Percentiles rank a stretch among this genome's conserved stretches.
Evolutionary conservation across 805 yeast genomes (phyloP).

Genomic region (Limtongia smithiae): DNA sequence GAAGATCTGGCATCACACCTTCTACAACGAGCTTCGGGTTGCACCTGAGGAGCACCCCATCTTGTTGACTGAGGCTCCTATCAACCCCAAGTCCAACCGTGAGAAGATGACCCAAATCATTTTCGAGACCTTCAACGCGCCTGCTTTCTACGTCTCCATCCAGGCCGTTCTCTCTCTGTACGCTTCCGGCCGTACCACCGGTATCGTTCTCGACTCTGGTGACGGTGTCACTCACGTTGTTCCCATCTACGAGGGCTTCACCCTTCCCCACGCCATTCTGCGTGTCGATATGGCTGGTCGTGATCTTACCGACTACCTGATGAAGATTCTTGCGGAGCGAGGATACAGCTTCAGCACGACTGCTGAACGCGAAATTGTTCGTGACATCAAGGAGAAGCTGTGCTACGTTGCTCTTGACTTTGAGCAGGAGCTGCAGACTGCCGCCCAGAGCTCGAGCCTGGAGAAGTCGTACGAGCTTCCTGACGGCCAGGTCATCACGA

Average conservation of each 20-base stretch:
- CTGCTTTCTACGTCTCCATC: slow-evolving; percentile 98
- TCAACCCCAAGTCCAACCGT: slow-evolving; percentile 99
- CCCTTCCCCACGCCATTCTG: slow-evolving; percentile 96
- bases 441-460: slow-evolving; percentile 95
- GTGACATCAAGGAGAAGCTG: slow-evolving; percentile 96
- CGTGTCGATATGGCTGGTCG: slow-evolving; percentile 99
- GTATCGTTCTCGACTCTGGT: slow-evolving; percentile 99
- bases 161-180: slow-evolving; percentile 98
- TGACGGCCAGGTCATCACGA: slow-evolving; percentile 98
- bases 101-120: slow-evolving; percentile 99
- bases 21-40: slow-evolving; percentile 99
- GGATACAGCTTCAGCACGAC: slow-evolving; percentile 98
- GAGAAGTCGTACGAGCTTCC: slow-evolving; percentile 99
- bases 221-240: slow-evolving; percentile 99
- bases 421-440: slow-evolving; percentile 99
- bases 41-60: slow-evolving; percentile 99
- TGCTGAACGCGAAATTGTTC: slow-evolving; percentile 97
- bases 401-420: slow-evolving; percentile 99
- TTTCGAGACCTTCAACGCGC: slow-evolving; percentile 98
- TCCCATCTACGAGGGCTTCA: slow-evolving; percentile 99
- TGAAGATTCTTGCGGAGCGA: slow-evolving; percentile 97
- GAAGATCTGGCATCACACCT: slow-evolving; percentile 99
- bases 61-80: slow-evolving; percentile 98
- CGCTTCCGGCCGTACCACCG: slow-evolving; percentile 99
- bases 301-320: slow-evolving; percentile 97